Conservation (phyloP, 805 yeast species). For the Ogataea angusta region DNA sequence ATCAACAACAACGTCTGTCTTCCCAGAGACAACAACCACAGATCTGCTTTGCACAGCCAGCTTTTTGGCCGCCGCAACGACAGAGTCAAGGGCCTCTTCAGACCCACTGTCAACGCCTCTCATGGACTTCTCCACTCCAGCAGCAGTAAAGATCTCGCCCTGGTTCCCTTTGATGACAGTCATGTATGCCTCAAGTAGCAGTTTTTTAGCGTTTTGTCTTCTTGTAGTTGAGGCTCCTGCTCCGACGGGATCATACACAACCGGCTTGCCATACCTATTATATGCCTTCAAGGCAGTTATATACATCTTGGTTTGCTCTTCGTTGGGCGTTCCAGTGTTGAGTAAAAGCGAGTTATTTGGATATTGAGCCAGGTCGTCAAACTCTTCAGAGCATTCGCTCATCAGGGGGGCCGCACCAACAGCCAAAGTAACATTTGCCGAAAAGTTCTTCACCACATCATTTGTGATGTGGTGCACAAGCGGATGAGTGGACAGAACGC, state of each 20-base stretch:
- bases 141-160: constrained; percentile 69
- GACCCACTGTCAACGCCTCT: constrained; percentile 65
- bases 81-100: constrained; percentile 17
- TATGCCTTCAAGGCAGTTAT: constrained; percentile 55
- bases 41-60: constrained; percentile 52
- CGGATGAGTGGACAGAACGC: constrained; percentile 38
- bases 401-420: constrained; percentile 85
- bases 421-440: constrained; percentile 83
- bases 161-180: constrained; percentile 80
- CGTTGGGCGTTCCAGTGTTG: constrained; percentile 72
- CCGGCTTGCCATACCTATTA: constrained; percentile 52
- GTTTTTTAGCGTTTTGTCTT: constrained; percentile 39
- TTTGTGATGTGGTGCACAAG: constrained; percentile 86
- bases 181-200: constrained; percentile 56
- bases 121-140: constrained; percentile 50
- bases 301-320: constrained; percentile 40
- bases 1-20: constrained; percentile 47
- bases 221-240: constrained; percentile 76
- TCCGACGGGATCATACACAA: constrained; percentile 90
- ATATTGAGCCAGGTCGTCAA: constrained; percentile 55
- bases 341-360: constrained; percentile 57
- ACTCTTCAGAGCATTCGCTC: constrained; percentile 74
- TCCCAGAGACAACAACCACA: constrained; percentile 73
- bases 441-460: constrained; percentile 80
- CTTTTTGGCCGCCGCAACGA: constrained; percentile 41